Conservation (phyloP, 345 rosid species). For the Fremontodendron californicum region DNA sequence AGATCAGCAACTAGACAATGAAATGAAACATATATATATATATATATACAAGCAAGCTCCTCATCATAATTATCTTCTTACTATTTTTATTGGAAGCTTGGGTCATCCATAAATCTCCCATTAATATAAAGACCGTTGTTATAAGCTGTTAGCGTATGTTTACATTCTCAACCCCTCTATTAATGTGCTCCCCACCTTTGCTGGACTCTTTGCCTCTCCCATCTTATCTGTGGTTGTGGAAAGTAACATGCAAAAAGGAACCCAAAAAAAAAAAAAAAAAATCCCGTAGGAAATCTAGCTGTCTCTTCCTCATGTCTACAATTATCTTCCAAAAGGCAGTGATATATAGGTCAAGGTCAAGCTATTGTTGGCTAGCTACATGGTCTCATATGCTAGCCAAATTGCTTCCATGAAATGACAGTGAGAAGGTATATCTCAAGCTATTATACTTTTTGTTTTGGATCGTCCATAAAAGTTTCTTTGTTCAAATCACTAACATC, state of each 20-base stretch:
- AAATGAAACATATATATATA: neutral
- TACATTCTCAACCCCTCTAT: constrained; percentile 4
- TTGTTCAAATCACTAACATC: neutral
- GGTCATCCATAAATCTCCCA: constrained; percentile 13
- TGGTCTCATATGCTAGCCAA: constrained; percentile 25
- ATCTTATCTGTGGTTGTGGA: neutral
- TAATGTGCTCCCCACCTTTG: constrained; percentile 17
- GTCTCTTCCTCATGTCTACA: constrained; percentile 14
- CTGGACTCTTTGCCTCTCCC: constrained; percentile 9
- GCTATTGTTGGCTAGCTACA: constrained; percentile 2
- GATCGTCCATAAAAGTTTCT: neutral
- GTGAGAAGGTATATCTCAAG: constrained; percentile 12
- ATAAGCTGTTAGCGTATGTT: constrained; percentile 5
- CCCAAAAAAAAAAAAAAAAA: neutral
- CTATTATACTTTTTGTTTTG: neutral
- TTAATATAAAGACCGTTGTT: neutral
- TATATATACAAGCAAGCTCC: neutral
- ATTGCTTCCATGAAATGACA: constrained; percentile 18
- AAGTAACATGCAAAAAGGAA: neutral
- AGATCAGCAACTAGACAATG: neutral
- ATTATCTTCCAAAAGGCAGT: constrained; percentile 9
- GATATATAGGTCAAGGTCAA: constrained; percentile 16
- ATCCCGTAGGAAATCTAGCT: constrained; percentile 1
- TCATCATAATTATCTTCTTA: neutral
- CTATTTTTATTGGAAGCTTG: constrained; percentile 25